Percentiles rank a stretch among this genome's conserved stretches.
These are phyloP conservation scores for Diaporthe amygdali DNA, from an alignment of 2,329 filamentous ascomycete genomes.

Conservation along the genomic window DNA sequence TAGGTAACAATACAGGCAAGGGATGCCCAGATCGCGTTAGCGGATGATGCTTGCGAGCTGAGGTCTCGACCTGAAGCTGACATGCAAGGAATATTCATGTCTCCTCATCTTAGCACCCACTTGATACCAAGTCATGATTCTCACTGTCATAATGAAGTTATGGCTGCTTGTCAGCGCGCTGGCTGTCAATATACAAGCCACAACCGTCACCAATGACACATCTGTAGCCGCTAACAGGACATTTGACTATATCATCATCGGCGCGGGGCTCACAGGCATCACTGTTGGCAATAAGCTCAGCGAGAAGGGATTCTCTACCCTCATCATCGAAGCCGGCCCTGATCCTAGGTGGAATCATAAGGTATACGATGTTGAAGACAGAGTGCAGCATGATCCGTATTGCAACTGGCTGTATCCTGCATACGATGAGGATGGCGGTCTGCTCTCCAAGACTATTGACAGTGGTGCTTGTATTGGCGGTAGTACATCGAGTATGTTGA, in stretches of 20 bases:
- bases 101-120: not conserved
- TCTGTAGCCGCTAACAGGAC: conserved; percentile 13
- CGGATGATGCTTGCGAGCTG: not conserved
- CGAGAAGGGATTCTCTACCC: conserved; percentile 28
- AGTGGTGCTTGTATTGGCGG: conserved; percentile 33
- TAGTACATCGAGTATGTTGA: conserved; percentile 30
- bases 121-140: too few relatives aligned
- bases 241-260: conserved; percentile 26
- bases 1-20: not conserved
- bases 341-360: conserved; percentile 30
- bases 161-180: not conserved
- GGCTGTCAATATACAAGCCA: not conserved
- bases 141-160: not conserved
- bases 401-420: conserved; percentile 31
- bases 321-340: conserved; percentile 32
- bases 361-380: conserved; percentile 26
- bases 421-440: conserved; percentile 27
- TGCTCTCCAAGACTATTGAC: conserved; percentile 25
- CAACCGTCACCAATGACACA: conserved; percentile 29
- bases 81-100: not conserved
- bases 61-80: not conserved
- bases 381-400: conserved; percentile 25
- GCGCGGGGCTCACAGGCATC: conserved; percentile 24
- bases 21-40: not conserved
- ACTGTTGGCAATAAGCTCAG: conserved; percentile 27